phyloP scores from a whole-genome alignment of 768 basidiomycete genomes.

The Calvatia gigantea region DNA sequence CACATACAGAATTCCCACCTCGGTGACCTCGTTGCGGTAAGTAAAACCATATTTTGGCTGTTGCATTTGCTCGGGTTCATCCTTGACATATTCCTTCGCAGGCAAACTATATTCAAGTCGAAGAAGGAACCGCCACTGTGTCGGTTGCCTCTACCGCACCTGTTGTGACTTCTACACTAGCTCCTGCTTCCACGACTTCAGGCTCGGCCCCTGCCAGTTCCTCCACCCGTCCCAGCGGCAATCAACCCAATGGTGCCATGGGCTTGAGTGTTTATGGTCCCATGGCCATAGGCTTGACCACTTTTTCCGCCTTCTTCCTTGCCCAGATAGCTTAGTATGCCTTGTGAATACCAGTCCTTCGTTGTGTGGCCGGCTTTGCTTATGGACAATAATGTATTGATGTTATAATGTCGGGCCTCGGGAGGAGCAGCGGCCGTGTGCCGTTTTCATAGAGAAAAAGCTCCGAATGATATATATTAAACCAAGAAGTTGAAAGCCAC shows the following conservation, averaged over 20 bases:
- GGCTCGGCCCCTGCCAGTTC: conserved; percentile 11
- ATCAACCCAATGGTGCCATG: conserved; percentile 9
- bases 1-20: conserved; percentile 7
- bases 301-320: background rate
- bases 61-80: background rate
- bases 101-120: conserved; percentile 73
- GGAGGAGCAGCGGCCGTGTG: too few species aligned
- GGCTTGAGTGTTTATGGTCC: background rate
- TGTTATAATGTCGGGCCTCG: too few species aligned
- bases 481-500: conserved; percentile 16
- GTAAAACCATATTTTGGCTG: too few species aligned
- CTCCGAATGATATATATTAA: background rate
- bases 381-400: too few species aligned
- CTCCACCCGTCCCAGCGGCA: conserved; percentile 13
- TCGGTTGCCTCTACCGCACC: conserved; percentile 57
- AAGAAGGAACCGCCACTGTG: conserved; percentile 58
- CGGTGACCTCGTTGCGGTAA: conserved; percentile 11
- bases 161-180: conserved; percentile 61
- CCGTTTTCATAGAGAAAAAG: background rate
- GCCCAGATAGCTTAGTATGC: background rate
- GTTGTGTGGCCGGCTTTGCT: background rate
- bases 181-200: conserved; percentile 13
- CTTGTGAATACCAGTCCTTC: background rate
- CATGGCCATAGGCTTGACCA: background rate
- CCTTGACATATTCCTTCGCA: conserved; percentile 21